phyloP scores from a whole-genome alignment of 331 rosid species.

The Quercus tomentella region DNA sequence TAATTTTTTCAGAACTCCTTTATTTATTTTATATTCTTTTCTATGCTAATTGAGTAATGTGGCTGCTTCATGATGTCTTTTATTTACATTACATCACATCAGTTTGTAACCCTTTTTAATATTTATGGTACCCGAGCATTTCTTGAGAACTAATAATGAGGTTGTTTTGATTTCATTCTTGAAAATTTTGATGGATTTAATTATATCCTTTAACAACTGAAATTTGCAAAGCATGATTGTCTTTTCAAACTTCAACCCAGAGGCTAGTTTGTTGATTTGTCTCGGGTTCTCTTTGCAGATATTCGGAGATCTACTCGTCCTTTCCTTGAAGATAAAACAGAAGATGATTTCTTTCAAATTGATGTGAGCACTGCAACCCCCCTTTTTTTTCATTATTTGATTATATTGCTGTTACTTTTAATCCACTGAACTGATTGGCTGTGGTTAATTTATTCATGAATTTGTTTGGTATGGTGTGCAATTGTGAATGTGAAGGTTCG shows the following conservation, averaged over 20 bases:
- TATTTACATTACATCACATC: not conserved
- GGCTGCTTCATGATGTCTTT: no score
- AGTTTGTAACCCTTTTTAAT: not conserved
- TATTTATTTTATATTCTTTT: no score
- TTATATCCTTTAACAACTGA: not conserved
- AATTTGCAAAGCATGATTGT: not conserved
- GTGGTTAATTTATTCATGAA: conserved; percentile 8
- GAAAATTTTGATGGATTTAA: not conserved
- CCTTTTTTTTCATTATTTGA: not conserved
- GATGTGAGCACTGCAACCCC: conserved; percentile 48
- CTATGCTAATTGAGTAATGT: no score
- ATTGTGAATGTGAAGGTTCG: conserved; percentile 55
- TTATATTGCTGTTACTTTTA: conserved; percentile 1
- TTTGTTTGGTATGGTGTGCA: conserved; percentile 15
- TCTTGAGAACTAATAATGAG: not conserved
- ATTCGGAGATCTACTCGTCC: conserved; percentile 88
- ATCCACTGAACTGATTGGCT: not conserved
- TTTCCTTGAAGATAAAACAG: conserved; percentile 78
- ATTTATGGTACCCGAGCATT: not conserved
- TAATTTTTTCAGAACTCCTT: no score
- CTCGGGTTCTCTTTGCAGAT: conserved; percentile 44
- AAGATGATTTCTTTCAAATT: conserved; percentile 91
- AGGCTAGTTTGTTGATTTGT: not conserved
- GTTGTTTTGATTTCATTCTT: not conserved
- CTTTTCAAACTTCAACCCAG: not conserved